phyloP scores from a whole-genome alignment of 306 rosid genomes.

The Mimosa pudica region DNA sequence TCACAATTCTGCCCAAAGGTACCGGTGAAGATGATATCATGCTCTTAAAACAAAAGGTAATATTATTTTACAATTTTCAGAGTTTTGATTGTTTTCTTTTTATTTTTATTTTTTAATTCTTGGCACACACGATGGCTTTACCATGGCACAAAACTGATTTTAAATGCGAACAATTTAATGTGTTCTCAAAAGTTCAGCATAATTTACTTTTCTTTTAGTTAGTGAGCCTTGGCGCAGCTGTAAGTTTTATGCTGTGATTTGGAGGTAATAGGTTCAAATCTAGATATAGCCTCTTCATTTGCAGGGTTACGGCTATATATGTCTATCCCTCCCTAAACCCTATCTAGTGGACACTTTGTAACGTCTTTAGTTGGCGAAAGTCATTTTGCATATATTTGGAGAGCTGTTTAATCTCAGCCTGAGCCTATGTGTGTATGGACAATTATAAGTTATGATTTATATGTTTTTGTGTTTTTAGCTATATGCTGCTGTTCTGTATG shows the following conservation, averaged over 20 bases:
- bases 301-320: too few relatives aligned
- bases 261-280: too few relatives aligned
- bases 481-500: neutral
- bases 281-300: too few relatives aligned
- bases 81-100: conserved; percentile 12
- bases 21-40: conserved; percentile 67
- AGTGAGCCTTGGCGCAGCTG: neutral
- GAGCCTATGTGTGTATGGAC: neutral
- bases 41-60: conserved; percentile 89
- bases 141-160: conserved; percentile 21
- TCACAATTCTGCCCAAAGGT: conserved; percentile 72
- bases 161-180: conserved; percentile 15
- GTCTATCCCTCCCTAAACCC: too few relatives aligned
- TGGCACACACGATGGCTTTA: neutral
- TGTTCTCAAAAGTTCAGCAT: conserved; percentile 20
- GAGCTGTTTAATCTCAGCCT: conserved; percentile 11
- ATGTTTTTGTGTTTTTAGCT: neutral
- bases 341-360: too few relatives aligned
- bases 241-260: too few relatives aligned
- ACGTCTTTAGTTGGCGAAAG: neutral
- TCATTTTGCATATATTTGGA: conserved; percentile 16
- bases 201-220: neutral
- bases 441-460: conserved; percentile 6
- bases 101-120: neutral
- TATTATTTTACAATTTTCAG: conserved; percentile 29